Evolutionary conservation across 805 yeast genomes (phyloP).

Genomic region (Kodamaea leandrae): DNA sequence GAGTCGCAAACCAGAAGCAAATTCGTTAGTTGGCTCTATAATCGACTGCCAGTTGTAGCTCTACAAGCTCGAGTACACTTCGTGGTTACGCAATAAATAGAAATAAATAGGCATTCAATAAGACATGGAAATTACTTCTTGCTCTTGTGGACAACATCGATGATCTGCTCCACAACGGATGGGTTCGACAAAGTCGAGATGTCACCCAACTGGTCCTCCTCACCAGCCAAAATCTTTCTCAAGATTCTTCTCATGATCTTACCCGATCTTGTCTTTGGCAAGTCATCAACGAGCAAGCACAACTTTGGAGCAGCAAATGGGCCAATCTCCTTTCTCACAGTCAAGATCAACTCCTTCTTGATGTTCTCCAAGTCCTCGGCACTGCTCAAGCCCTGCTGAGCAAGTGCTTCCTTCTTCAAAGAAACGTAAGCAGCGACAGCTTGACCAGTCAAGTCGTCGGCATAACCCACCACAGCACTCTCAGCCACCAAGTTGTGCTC

Average conservation of each 20-base stretch:
- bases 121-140: slow-evolving; percentile 11
- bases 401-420: slow-evolving; percentile 52
- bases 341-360: slow-evolving; percentile 74
- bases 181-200: slow-evolving; percentile 87
- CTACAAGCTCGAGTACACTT: background rate
- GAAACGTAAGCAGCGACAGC: slow-evolving; percentile 95
- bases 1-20: slow-evolving; percentile 71
- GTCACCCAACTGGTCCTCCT: slow-evolving; percentile 91
- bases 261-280: slow-evolving; percentile 98
- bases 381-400: slow-evolving; percentile 20
- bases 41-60: slow-evolving; percentile 1
- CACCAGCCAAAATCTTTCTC: slow-evolving; percentile 89
- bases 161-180: slow-evolving; percentile 72
- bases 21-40: slow-evolving; percentile 46
- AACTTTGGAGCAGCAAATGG: slow-evolving; percentile 95
- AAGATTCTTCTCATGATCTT: slow-evolving; percentile 97
- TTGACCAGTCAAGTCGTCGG: slow-evolving; percentile 96
- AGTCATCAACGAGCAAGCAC: slow-evolving; percentile 77
- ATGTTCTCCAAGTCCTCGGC: slow-evolving; percentile 52
- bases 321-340: slow-evolving; percentile 90
- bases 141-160: slow-evolving; percentile 56
- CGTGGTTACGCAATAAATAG: background rate
- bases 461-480: slow-evolving; percentile 94
- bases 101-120: slow-evolving; percentile 5
- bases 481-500: slow-evolving; percentile 83